Base-by-base conservation (phyloP, 1,284 basidiomycete species). In the Erythrobasidium hasegawianum region DNA sequence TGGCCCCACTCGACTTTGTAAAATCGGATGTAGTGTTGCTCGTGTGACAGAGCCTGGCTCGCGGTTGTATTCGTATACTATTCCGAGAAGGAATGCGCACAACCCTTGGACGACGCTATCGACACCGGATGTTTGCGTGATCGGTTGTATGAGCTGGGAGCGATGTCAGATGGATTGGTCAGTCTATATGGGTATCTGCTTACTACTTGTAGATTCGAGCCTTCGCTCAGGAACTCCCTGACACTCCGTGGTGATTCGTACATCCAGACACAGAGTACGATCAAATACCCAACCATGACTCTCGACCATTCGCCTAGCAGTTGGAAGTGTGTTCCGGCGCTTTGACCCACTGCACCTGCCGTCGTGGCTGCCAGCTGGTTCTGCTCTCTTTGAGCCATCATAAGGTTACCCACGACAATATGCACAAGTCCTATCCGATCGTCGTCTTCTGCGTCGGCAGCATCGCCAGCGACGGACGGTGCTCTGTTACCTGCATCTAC, bases 11-110 rank as follows among this genome's bases (percentile, higher is more conserved):
- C 86, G 72, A 81, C 89, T 77, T 81, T 88, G 76, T 4, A 98
- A 80, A 72, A 98, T 94, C 0, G 93, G 88, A 74, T 92, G 82
- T n/a, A 95, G 87, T 0, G 88, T 90, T 9, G 85, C 79, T 69
- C 90, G 82, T 10, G 89, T 91, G 64, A 96, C 89, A 72, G 93
- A 90, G 26, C 91, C 90, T 0, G 91, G 89, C 73, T 95, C 89
- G 49, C 89, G 85, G 76, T 96, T 90, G 80, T 88, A 96, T 78
- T 96, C 92, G 77, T 98, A 98, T 77, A 90, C 90, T 40, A 91
- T 83, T 18, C 94, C 95, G 5, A 98, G 84, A 4, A 97, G 80
- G 81, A 97, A 95, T 0, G 91, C 87, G 62, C 90, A 92, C 4
- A 98, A 81, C 0, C 90, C 92, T 68, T 95, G 93, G 2, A 97